Base-by-base conservation (phyloP, 306 rosid species). In the Sicyos edulis region DNA sequence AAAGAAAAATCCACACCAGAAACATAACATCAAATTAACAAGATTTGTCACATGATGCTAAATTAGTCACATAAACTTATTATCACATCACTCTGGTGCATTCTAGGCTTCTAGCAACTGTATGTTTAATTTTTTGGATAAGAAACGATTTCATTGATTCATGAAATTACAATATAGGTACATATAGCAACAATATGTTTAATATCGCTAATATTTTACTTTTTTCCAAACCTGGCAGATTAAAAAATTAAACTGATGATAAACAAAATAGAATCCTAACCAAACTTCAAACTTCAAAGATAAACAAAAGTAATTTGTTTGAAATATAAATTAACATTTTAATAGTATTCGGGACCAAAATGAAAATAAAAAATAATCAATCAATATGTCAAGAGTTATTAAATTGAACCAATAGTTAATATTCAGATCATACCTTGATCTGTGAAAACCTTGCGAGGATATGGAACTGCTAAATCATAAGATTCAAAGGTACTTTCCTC, bases 401-500 rank as follows among this genome's bases (percentile, higher is more conserved):
- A 22, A 42, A 54, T 51, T 16, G 16, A 19, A 54, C 49, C 17
- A 71, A 71, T 29, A 12, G 54, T 49, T 19, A 32, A 26, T 10
- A 63, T 66, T 60, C 76, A 60, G 29, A 77, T 17, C 45, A 54
- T 78, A 86, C 90, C 90, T 79, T 74, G 83, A 66, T 53, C 74
- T 20, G 53, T 71, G 79, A 80, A 86, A 14, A 86, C 81, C 74
- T 83, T 83, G 79, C 83, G 88, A 51, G 90, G 90, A 67, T 86
- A 86, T 54, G 90, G 88, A 71, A 83, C 69, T 67, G 90, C 90
- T 16, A 86, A 84, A 79, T 86, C 86, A 78, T 79, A 86, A 47
- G 80, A 32, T 60, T 83, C 86, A 65, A 78, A 10, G 29, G 51
- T 78, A 66, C 32, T 73, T 54, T 74, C 75, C 66, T 73, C 79